A percentile compares a stretch with the other conserved stretches of the same genome.
These are phyloP conservation scores for Hymenoscyphus linearis DNA, from an alignment of 2,329 filamentous ascomycete species.

Conservation along the genomic window DNA sequence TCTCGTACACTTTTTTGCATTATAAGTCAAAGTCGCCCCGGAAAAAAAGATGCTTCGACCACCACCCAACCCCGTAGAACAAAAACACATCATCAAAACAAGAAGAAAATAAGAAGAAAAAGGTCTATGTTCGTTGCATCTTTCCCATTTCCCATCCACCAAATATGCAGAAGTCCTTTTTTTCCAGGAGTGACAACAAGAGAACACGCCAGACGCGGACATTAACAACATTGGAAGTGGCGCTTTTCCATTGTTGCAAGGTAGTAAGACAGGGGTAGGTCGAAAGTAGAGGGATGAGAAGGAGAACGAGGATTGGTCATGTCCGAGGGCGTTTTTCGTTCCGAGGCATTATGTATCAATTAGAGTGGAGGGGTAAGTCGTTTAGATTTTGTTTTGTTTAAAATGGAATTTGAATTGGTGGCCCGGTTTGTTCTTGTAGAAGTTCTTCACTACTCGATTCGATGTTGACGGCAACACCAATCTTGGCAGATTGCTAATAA, in stretches of 20 bases:
- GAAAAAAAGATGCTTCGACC: conserved; percentile 19
- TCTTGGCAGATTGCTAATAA: conserved; percentile 81
- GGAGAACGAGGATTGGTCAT: conserved; percentile 14
- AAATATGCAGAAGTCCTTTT: conserved; percentile 20
- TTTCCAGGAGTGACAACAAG: conserved; percentile 13
- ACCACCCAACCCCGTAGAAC: neutral
- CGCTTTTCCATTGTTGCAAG: conserved; percentile 13
- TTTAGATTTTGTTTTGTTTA: conserved; percentile 36
- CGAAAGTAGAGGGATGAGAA: conserved; percentile 21
- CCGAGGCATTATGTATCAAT: conserved; percentile 28
- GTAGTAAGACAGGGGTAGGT: conserved; percentile 28
- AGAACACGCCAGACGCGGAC: conserved; percentile 12
- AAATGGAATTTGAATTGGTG: conserved; percentile 52
- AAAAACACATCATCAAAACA: conserved; percentile 3
- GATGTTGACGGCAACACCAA: conserved; percentile 89
- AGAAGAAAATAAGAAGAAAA: conserved; percentile 13
- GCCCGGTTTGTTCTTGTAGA: conserved; percentile 68
- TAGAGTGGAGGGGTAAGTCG: conserved; percentile 24
- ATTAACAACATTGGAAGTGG: conserved; percentile 12
- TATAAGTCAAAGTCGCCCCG: conserved; percentile 12
- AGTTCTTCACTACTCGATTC: conserved; percentile 81
- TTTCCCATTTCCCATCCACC: conserved; percentile 17
- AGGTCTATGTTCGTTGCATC: conserved; percentile 27
- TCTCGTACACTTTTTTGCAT: conserved; percentile 16
- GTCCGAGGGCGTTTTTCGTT: conserved; percentile 13